Percentiles rank a stretch among this genome's conserved stretches.
Evolutionary conservation across 148 eudicot species (phyloP).

Genomic region (Spergularia bocconei): DNA sequence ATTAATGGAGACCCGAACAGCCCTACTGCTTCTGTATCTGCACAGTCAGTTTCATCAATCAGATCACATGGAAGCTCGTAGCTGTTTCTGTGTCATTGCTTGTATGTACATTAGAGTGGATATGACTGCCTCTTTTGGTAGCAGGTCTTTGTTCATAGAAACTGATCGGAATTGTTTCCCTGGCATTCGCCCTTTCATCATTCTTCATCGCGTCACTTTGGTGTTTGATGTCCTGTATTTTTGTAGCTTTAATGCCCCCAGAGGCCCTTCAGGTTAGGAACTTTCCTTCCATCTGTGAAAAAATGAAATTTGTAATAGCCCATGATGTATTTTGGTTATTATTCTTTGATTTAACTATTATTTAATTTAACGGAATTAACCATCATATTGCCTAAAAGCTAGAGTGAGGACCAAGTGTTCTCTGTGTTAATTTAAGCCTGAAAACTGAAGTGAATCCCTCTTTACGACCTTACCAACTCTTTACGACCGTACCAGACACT

Average conservation of each 20-base stretch:
- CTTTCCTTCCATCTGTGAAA: not conserved
- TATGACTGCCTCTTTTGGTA: constrained; percentile 9
- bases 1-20: constrained; percentile 68
- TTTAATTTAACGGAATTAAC: not conserved
- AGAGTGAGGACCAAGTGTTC: too few species aligned
- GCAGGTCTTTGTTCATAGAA: constrained; percentile 27
- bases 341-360: constrained; percentile 4
- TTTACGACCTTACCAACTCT: too few species aligned
- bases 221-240: constrained; percentile 8
- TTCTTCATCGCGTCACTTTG: not conserved
- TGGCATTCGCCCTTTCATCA: not conserved
- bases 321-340: constrained; percentile 7
- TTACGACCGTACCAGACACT: too few species aligned
- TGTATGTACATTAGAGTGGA: constrained; percentile 43
- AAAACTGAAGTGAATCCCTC: too few species aligned
- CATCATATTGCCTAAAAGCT: too few species aligned
- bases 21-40: constrained; percentile 94
- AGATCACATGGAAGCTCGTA: constrained; percentile 91
- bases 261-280: constrained; percentile 9
- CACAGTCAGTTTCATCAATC: constrained; percentile 80
- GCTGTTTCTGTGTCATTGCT: constrained; percentile 9
- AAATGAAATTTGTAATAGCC: constrained; percentile 13
- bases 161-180: not conserved
- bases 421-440: too few species aligned
- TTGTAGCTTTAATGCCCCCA: constrained; percentile 21